These are phyloP conservation scores for Xylaria curta DNA, from an alignment of 495 filamentous ascomycete species.

Conservation along the genomic window DNA sequence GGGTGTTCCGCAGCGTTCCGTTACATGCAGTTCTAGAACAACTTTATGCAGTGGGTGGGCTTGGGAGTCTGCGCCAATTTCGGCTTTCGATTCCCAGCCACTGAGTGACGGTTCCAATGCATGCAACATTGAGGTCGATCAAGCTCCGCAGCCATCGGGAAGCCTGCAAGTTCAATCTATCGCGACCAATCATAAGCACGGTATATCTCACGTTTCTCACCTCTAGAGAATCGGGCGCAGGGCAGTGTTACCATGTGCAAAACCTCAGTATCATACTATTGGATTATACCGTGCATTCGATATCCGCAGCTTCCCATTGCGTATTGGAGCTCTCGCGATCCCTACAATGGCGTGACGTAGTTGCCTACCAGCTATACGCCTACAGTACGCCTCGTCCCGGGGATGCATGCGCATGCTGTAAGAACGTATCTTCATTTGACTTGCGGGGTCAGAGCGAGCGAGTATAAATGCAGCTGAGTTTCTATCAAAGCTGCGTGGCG, in stretches of 20 bases:
- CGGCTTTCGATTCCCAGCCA: background rate
- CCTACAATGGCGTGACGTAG: constrained; percentile 9
- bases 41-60: background rate
- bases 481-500: background rate
- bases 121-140: background rate
- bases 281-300: background rate
- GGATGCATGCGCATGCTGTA: background rate
- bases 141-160: constrained; percentile 6
- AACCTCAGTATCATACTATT: background rate
- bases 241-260: constrained; percentile 3
- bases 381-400: background rate
- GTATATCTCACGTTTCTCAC: constrained; percentile 23
- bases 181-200: constrained; percentile 10
- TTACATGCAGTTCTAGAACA: background rate
- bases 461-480: constrained; percentile 1
- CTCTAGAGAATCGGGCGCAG: background rate
- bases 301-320: background rate
- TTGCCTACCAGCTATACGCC: background rate
- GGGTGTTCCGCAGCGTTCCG: too few relatives aligned
- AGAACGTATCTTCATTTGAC: background rate
- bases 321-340: background rate
- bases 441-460: constrained; percentile 1
- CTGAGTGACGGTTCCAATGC: background rate
- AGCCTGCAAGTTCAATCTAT: constrained; percentile 10
- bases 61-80: constrained; percentile 4